Base-by-base conservation (phyloP, 2,329 filamentous ascomycete species). In the Diaporthe caulivora region DNA sequence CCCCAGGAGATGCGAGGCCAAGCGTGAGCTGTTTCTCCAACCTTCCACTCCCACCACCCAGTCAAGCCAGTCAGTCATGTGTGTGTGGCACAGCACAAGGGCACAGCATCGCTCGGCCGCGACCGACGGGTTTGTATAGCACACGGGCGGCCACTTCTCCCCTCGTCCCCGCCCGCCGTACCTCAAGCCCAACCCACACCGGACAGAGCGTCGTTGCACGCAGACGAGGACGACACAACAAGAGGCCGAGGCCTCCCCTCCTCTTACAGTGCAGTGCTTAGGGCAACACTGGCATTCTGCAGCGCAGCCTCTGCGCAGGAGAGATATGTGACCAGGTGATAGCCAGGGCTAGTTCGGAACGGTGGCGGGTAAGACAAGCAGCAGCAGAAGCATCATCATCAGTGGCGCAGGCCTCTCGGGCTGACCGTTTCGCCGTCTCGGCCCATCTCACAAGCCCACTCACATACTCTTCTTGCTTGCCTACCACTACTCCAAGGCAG, bases 81-180 rank as follows among this genome's bases (percentile, higher is more conserved):
- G 37, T 29, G 67, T 70, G 55, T 70, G 60, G 60, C 60, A 64
- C 60, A 64, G 60, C 60, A 64, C 53, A 51, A 51, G 40, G 29
- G 26, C 60, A 65, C 60, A 64, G 44, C 60, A n/a, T 24, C 54
- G 44, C 68, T 42, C 34, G 44, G n/a, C n/a, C n/a, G n/a, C n/a
- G n/a, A n/a, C n/a, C 68, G 31, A 53, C 40, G 18, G 44, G 55
- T 70, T 70, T 70, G 68, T 60, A 70, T 70, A 21, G 54, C 54
- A 70, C 68, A 70, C 42, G 68, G 68, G 68, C 42, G 40, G 24
- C 24, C 31, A 37, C n/a, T 40, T 26, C 42, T 15, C 13, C 10
- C 29, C 67, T 24, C 51, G 24, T 29, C 67, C 37, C 26, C 24
- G 21, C 15, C 34, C 42, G 5, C 34, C 5, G 9, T 34, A 34